phyloP scores from a whole-genome alignment of 2,329 filamentous ascomycete species.

The Epichloe sibirici region DNA sequence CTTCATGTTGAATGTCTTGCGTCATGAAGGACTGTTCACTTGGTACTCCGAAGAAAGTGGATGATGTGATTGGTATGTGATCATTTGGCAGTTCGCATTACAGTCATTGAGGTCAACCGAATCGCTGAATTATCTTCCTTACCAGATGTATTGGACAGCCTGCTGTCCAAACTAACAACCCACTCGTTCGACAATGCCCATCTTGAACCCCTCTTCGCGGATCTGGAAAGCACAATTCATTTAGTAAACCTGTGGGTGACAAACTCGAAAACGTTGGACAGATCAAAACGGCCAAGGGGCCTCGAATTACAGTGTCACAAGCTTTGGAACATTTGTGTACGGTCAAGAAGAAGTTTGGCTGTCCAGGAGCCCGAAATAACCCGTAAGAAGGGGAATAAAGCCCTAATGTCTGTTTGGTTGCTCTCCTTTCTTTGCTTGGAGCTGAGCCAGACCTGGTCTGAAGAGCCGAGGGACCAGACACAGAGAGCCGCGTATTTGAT shows the following conservation, averaged over 20 bases:
- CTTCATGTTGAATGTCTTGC: not conserved
- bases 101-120: not conserved
- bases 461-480: slow-evolving; percentile 13
- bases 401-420: slow-evolving; percentile 30
- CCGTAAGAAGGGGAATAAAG: slow-evolving; percentile 10
- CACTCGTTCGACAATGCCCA: slow-evolving; percentile 17
- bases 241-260: slow-evolving; percentile 9
- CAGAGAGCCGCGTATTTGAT: slow-evolving; percentile 44
- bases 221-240: slow-evolving; percentile 17
- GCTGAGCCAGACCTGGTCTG: slow-evolving; percentile 30
- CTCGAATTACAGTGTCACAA: slow-evolving; percentile 45
- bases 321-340: slow-evolving; percentile 57
- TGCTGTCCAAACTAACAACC: slow-evolving; percentile 14
- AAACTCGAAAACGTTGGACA: not conserved
- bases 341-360: slow-evolving; percentile 24
- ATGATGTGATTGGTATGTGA: slow-evolving; percentile 2
- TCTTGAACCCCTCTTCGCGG: slow-evolving; percentile 27
- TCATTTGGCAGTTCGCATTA: not conserved
- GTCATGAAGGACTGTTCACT: not conserved
- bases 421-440: slow-evolving; percentile 60
- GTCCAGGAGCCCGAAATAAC: slow-evolving; percentile 10
- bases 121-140: not conserved
- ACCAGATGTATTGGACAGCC: slow-evolving; percentile 17
- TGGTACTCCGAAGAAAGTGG: not conserved
- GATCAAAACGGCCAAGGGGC: slow-evolving; percentile 15